Percentiles rank a stretch among this genome's conserved stretches.
Evolutionary conservation across 352 stramenopile genomes (phyloP).

Genomic region (Peronosclerospora sorghi): DNA sequence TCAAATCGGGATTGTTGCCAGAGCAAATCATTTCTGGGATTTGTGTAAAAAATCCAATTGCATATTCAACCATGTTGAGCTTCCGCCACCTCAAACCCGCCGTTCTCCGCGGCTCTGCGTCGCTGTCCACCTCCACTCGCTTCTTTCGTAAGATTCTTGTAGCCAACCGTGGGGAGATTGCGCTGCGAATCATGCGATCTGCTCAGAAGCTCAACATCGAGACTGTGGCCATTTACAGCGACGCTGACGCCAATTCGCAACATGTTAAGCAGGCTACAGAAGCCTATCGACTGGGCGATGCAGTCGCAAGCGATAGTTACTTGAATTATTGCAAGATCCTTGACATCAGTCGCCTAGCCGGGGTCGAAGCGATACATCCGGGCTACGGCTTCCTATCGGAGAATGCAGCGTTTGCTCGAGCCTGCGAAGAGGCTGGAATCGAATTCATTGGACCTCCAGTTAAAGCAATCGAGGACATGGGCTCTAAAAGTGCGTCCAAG

Average conservation of each 20-base stretch:
- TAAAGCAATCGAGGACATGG: conserved; percentile 85
- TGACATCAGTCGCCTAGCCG: conserved; percentile 43
- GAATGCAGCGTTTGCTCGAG: conserved; percentile 67
- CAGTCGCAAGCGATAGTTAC: conserved; percentile 65
- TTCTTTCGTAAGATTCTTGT: conserved; percentile 86
- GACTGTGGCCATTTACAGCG: conserved; percentile 87
- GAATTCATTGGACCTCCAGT: conserved; percentile 87
- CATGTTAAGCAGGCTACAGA: conserved; percentile 69
- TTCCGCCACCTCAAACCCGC: conserved; percentile 2
- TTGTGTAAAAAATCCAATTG: too few relatives aligned
- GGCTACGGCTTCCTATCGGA: conserved; percentile 89
- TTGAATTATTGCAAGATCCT: conserved; percentile 71
- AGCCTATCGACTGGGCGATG: conserved; percentile 55
- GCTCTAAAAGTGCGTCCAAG: conserved; percentile 88
- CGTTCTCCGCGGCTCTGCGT: neutral
- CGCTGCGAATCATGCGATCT: conserved; percentile 76
- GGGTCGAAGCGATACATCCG: conserved; percentile 79
- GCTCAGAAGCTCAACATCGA: conserved; percentile 81
- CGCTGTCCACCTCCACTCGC: conserved; percentile 19
- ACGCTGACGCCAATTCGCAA: conserved; percentile 73
- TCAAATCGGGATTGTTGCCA: too few relatives aligned
- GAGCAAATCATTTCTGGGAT: too few relatives aligned
- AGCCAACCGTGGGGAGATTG: conserved; percentile 87
- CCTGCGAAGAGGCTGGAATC: conserved; percentile 58
- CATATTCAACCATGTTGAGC: conserved; percentile 21